phyloP scores from a whole-genome alignment of 306 rosid genomes.

The Medicago lupulina region DNA sequence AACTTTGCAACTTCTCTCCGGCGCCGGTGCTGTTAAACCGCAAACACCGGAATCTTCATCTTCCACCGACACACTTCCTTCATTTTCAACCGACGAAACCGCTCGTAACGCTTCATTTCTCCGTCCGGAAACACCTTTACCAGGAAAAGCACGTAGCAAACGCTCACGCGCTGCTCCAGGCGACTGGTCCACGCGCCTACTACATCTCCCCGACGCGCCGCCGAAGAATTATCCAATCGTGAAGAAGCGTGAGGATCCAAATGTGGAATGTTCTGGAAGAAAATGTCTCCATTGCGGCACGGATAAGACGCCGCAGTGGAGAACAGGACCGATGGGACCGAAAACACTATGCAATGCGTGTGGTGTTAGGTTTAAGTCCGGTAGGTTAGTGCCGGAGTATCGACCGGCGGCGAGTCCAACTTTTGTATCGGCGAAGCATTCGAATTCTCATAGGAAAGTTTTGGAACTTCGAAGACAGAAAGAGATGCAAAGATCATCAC shows the following conservation, averaged over 20 bases:
- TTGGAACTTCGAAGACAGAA: constrained; percentile 73
- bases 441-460: constrained; percentile 78
- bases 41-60: constrained; percentile 83
- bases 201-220: constrained; percentile 53
- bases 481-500: constrained; percentile 52
- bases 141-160: constrained; percentile 94
- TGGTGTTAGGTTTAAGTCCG: constrained; percentile 74
- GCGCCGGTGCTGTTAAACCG: constrained; percentile 47
- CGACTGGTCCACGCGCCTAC: constrained; percentile 97
- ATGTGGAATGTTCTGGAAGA: constrained; percentile 54
- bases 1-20: constrained; percentile 62
- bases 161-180: constrained; percentile 95
- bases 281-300: constrained; percentile 71
- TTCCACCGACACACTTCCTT: constrained; percentile 66
- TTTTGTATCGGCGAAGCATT: constrained; percentile 61
- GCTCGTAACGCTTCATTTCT: constrained; percentile 62
- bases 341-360: constrained; percentile 78
- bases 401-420: constrained; percentile 81
- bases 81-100: constrained; percentile 39
- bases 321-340: constrained; percentile 82
- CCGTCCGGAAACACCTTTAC: constrained; percentile 77
- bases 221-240: neutral
- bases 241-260: constrained; percentile 52
- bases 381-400: constrained; percentile 71
- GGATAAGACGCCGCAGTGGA: constrained; percentile 81